Percentiles rank a stretch among this genome's conserved stretches.
Evolutionary conservation across 73 alveolate species (phyloP).

Genomic region (Tetrahymena elliotti): DNA sequence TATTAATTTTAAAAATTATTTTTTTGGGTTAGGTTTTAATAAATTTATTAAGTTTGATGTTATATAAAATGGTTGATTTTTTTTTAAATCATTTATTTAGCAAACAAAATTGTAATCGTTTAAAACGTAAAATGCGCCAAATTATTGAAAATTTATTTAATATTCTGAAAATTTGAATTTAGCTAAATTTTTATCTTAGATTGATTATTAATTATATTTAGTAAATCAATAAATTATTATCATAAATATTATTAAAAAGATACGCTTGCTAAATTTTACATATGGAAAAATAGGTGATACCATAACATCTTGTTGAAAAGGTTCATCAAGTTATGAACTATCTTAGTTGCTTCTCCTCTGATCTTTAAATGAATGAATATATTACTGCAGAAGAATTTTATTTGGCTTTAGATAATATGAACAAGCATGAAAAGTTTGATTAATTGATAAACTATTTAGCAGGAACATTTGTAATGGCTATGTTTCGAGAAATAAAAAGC

Average conservation of each 20-base stretch:
- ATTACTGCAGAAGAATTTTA: neutral
- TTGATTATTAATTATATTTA: neutral
- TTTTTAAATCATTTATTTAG: neutral
- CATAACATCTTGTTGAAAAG: neutral
- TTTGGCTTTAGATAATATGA: neutral
- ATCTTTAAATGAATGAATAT: neutral
- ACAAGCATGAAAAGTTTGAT: neutral
- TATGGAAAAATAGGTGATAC: neutral
- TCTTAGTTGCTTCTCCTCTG: neutral
- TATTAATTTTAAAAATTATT: too few relatives aligned
- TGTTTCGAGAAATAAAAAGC: neutral
- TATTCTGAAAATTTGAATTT: neutral
- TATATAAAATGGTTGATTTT: too few relatives aligned
- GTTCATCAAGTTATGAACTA: neutral
- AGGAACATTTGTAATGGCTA: neutral
- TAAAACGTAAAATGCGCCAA: neutral
- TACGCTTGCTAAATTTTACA: neutral
- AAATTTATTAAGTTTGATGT: too few relatives aligned
- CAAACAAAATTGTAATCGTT: neutral
- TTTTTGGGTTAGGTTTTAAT: too few relatives aligned
- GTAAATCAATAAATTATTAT: too few relatives aligned
- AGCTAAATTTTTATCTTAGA: neutral
- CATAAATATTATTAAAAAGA: neutral
- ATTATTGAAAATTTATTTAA: neutral
- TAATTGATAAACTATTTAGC: neutral